Percentiles rank a stretch among this genome's conserved stretches.
Evolutionary conservation across 345 rosid species (phyloP).

Genomic region (Boechera divaricarpa): DNA sequence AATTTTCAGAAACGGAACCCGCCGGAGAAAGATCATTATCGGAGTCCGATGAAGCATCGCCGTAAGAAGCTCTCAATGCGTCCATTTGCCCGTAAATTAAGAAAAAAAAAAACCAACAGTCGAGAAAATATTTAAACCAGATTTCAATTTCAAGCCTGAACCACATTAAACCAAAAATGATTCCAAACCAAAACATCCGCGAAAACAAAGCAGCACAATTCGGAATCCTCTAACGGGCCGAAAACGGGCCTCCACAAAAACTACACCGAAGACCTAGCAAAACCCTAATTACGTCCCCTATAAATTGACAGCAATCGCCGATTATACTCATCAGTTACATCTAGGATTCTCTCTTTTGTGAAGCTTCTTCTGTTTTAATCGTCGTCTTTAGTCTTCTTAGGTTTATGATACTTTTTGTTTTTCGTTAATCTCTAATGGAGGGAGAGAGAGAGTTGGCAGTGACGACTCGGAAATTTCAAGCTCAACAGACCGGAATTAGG

Average conservation of each 20-base stretch:
- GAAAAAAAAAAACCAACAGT: neutral
- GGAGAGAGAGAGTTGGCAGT: neutral
- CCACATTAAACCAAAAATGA: neutral
- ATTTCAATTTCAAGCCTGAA: neutral
- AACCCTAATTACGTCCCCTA: slow-evolving; percentile 33
- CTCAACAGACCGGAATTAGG: slow-evolving; percentile 99
- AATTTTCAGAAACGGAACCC: neutral
- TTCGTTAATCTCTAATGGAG: neutral
- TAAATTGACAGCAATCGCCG: neutral
- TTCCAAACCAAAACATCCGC: neutral
- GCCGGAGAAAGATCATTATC: slow-evolving; percentile 33
- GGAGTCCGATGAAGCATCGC: slow-evolving; percentile 68
- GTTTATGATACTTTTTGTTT: neutral
- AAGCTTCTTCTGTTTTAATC: neutral
- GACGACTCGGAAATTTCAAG: slow-evolving; percentile 80
- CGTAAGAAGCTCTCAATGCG: slow-evolving; percentile 68
- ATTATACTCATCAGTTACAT: neutral
- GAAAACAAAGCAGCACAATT: neutral
- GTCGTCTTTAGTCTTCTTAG: too few relatives aligned
- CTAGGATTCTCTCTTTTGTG: neutral
- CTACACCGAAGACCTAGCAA: neutral
- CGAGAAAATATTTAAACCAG: neutral
- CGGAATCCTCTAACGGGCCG: slow-evolving; percentile 8
- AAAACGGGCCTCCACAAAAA: slow-evolving; percentile 17
- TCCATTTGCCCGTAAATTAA: slow-evolving; percentile 52